phyloP scores from a whole-genome alignment of 139 green algal genomes.

The Yamagishiella unicocca region DNA sequence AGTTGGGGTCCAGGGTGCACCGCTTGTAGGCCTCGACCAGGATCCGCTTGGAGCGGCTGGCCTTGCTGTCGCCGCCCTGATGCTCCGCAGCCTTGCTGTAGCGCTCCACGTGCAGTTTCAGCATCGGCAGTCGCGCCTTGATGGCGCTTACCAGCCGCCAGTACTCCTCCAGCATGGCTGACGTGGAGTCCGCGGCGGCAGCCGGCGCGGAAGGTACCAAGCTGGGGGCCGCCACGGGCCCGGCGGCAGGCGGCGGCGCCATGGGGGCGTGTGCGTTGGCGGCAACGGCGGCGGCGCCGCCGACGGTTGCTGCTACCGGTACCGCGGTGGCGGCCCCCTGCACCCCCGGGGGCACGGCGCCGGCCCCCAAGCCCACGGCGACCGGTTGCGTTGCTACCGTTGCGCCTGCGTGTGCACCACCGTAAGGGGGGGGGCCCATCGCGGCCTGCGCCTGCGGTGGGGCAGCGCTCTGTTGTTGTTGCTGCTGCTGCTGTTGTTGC shows the following conservation, averaged over 20 bases:
- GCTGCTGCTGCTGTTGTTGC: too few species aligned
- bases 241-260: neutral
- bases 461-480: too few species aligned
- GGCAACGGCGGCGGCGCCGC: neutral
- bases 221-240: neutral
- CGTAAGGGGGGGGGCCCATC: too few species aligned
- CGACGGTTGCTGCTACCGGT: neutral
- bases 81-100: neutral
- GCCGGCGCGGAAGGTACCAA: neutral
- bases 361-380: too few species aligned
- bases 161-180: slow-evolving; percentile 23
- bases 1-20: neutral
- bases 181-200: neutral
- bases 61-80: slow-evolving; percentile 7
- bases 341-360: neutral
- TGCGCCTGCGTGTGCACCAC: too few species aligned
- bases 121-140: neutral
- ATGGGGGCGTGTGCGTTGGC: neutral
- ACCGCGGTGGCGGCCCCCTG: neutral
- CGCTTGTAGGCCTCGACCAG: slow-evolving; percentile 20
- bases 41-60: slow-evolving; percentile 1
- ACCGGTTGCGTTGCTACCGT: too few species aligned
- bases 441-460: too few species aligned
- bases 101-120: neutral
- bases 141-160: neutral